Evolutionary conservation across 495 filamentous ascomycete genomes (phyloP).

Genomic region (Xylaria palmicola): DNA sequence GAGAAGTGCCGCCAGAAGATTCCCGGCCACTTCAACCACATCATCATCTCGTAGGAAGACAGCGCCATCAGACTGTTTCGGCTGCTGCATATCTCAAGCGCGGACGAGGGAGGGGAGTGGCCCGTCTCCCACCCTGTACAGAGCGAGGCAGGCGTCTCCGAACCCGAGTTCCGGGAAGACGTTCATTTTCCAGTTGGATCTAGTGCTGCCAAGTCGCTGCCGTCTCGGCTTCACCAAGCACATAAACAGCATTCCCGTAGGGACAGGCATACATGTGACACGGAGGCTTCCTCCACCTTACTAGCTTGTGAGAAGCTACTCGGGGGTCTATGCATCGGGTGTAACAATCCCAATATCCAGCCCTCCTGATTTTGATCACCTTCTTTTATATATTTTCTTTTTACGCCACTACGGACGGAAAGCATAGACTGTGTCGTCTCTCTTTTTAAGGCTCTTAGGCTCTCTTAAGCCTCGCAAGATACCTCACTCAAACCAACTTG

Average conservation of each 20-base stretch:
- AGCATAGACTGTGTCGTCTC: no score
- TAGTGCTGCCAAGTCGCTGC: background rate
- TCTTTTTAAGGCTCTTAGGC: no score
- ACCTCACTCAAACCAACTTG: no score
- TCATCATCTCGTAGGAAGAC: slow-evolving; percentile 55
- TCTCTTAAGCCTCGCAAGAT: no score
- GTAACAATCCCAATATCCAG: no score
- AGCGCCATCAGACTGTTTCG: background rate
- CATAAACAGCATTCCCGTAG: background rate
- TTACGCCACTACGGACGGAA: no score
- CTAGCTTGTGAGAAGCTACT: background rate
- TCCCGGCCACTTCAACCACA: slow-evolving; percentile 87
- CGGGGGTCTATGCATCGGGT: background rate
- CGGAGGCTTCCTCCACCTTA: background rate
- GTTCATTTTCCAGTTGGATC: background rate
- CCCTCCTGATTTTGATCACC: no score
- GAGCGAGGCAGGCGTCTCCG: background rate
- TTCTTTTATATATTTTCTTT: background rate
- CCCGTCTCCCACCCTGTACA: background rate
- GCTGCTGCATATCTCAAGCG: background rate
- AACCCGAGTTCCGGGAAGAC: background rate
- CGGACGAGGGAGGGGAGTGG: background rate
- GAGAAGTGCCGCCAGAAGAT: slow-evolving; percentile 79
- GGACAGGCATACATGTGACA: slow-evolving; percentile 8
- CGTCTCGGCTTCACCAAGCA: background rate